Conservation (phyloP, 306 rosid genomes). For the Glycine soja region DNA sequence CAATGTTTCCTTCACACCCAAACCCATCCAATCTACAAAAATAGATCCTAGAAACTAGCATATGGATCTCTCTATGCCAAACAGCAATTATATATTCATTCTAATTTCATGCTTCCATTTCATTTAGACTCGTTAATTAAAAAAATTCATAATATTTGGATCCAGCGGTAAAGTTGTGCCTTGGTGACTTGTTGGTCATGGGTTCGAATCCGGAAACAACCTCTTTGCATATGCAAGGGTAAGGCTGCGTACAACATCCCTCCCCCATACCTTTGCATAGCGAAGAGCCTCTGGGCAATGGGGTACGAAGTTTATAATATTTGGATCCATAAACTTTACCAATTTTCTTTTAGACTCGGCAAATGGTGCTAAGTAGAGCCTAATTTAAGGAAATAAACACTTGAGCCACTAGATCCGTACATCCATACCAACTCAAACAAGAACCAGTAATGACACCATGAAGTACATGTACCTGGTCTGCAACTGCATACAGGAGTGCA, state of each 20-base stretch:
- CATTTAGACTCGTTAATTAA: constrained; percentile 10
- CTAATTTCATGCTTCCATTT: background rate
- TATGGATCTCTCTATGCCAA: constrained; percentile 11
- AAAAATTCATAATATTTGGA: no score
- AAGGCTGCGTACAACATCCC: no score
- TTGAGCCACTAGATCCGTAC: constrained; percentile 28
- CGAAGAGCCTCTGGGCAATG: no score
- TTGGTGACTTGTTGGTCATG: no score
- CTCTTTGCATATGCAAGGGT: no score
- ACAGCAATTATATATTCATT: constrained; percentile 27
- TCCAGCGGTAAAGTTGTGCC: no score
- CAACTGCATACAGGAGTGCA: constrained; percentile 93
- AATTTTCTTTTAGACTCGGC: constrained; percentile 12
- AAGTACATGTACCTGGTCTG: constrained; percentile 91
- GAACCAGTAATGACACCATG: constrained; percentile 34
- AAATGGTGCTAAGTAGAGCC: constrained; percentile 19
- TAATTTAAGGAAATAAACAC: constrained; percentile 22
- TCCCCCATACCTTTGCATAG: no score
- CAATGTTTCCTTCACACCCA: background rate
- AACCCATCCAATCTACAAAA: background rate
- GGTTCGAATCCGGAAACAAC: no score
- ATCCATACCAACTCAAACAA: constrained; percentile 40
- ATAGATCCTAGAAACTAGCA: constrained; percentile 23
- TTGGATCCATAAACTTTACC: constrained; percentile 23
- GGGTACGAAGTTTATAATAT: no score